Evolutionary conservation across 2,329 filamentous ascomycete genomes (phyloP).

Genomic region (Thielaviopsis populi): DNA sequence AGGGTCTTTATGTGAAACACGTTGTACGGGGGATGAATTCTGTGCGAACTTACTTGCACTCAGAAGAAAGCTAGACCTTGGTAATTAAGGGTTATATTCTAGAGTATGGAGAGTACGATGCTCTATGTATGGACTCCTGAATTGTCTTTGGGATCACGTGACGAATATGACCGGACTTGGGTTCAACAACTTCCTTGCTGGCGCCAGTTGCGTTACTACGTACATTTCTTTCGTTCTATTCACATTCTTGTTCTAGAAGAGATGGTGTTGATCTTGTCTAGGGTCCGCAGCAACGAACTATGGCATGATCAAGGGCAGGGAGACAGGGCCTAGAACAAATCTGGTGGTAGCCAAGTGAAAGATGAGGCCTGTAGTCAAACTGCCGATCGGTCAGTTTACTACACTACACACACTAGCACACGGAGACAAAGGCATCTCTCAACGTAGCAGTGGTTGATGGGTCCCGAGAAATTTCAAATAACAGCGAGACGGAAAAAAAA

Average conservation of each 20-base stretch:
- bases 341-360: not conserved
- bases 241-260: slow-evolving; percentile 5
- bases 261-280: not conserved
- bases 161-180: no score
- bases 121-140: no score
- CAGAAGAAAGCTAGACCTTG: no score
- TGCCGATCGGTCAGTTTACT: not conserved
- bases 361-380: not conserved
- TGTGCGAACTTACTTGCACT: no score
- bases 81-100: no score
- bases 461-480: no score
- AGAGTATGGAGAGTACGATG: no score
- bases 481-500: not conserved
- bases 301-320: not conserved
- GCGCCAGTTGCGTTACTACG: not conserved
- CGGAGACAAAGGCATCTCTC: not conserved
- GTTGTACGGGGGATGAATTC: not conserved
- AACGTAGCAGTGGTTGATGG: not conserved
- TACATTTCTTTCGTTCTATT: not conserved
- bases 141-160: no score
- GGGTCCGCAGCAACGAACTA: not conserved
- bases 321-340: not conserved
- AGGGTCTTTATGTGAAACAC: not conserved
- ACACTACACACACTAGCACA: not conserved
- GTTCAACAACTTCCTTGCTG: not conserved